phyloP scores from a whole-genome alignment of 2,329 filamentous ascomycete species.

The Ascochyta clinopodiicola region DNA sequence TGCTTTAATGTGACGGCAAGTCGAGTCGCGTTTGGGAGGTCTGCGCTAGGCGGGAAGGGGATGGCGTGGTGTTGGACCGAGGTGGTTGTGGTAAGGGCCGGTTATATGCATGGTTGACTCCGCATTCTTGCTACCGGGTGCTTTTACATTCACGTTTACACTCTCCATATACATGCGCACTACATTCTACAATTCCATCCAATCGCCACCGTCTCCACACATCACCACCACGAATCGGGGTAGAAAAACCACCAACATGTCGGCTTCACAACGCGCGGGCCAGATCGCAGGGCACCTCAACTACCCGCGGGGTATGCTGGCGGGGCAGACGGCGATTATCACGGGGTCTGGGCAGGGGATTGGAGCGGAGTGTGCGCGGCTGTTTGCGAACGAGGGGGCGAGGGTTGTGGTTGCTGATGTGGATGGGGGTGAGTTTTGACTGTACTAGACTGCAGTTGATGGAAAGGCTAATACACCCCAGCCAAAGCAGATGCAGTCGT shows the following conservation, averaged over 20 bases:
- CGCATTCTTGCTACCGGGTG: neutral
- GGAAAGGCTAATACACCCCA: slow-evolving; percentile 41
- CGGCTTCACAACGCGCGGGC: slow-evolving; percentile 58
- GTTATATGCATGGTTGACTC: slow-evolving; percentile 2
- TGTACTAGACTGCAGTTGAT: no score
- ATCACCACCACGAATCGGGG: no score
- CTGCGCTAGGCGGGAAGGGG: no score
- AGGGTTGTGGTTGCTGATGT: slow-evolving; percentile 86
- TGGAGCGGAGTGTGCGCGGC: slow-evolving; percentile 79
- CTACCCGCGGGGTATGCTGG: slow-evolving; percentile 79
- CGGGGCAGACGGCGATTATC: slow-evolving; percentile 83
- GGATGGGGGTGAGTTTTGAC: slow-evolving; percentile 63
- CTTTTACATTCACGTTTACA: no score
- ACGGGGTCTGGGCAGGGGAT: slow-evolving; percentile 88
- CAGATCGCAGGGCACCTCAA: slow-evolving; percentile 82
- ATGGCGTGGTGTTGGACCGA: no score
- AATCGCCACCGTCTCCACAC: no score
- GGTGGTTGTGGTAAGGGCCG: no score
- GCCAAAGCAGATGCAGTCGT: slow-evolving; percentile 74
- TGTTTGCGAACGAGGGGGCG: slow-evolving; percentile 88
- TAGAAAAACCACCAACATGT: slow-evolving; percentile 3
- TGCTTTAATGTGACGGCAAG: no score
- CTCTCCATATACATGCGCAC: no score
- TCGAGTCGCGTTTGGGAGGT: no score
- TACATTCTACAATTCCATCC: neutral